Base-by-base conservation (phyloP, 164 flowering plant species). In the Echeveria elegans region DNA sequence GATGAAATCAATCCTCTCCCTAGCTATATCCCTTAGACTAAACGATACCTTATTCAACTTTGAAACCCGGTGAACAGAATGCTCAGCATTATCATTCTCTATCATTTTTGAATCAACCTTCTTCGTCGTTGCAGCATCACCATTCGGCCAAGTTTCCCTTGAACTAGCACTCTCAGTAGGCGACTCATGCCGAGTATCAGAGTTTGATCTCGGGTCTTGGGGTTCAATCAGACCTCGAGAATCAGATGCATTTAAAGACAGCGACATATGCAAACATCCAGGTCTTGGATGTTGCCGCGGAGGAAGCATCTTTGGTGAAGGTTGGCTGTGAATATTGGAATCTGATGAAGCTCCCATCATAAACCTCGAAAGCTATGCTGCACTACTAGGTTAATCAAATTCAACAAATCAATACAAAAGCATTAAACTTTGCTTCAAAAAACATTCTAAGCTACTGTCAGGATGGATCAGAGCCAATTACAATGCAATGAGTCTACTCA, bases 161-260 rank as follows among this genome's bases (percentile, higher is more conserved):
- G 98, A 94, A 73, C 98, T 89, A 12, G 95, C 97, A 80, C 98
- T 94, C 73, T 91, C 97, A 19, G 97, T 69, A 18, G 98, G 98
- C 11, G 97, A 91, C 63, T 80, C 98, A 31, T 80, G 88, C 30
- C 70, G 77, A 21, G 77, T 83, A 63, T 89, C 92, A 69, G 89
- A 78, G 69, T 82, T 88, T 26, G 85, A 77, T 69, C 82, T 82
- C 23, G 85, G 88, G 32, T 85, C 95, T 63, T 79, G 88, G 4
- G 48, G 56, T 53, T 77, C 82, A 16, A 74, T 74, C 9, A 82
- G 79, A 19, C 69, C 45, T 36, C 47, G 70, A 37, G 71, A 78
- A 72, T 85, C 89, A 0, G 78, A 74, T 6, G 86, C 66, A 32
- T 83, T 81, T 5, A 80, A 75, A 15, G 89, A 80, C 11, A 85